Conservation (phyloP, 2,329 filamentous ascomycete species). For the Cyphellophora europaea region DNA sequence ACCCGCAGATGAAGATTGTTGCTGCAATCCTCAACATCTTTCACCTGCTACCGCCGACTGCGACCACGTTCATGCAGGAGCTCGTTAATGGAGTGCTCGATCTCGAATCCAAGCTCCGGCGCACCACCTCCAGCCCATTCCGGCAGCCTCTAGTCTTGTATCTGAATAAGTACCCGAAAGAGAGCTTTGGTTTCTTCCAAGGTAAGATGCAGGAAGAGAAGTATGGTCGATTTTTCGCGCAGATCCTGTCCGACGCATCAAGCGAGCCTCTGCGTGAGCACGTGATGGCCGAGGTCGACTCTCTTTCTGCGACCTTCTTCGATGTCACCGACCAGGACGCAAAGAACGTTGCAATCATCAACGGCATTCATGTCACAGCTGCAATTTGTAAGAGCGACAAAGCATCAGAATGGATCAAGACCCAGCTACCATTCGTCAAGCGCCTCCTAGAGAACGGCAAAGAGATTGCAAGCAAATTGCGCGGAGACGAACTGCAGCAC, state of each 20-base stretch:
- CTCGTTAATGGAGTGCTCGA: conserved; percentile 86
- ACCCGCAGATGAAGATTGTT: conserved; percentile 86
- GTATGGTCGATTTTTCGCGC: conserved; percentile 84
- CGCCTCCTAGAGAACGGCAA: conserved; percentile 58
- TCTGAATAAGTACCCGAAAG: conserved; percentile 82
- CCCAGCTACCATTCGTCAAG: conserved; percentile 47
- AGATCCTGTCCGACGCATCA: conserved; percentile 67
- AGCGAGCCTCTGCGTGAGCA: conserved; percentile 67
- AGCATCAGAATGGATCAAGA: conserved; percentile 57
- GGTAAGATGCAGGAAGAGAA: conserved; percentile 71
- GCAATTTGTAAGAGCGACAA: conserved; percentile 61
- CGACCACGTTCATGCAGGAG: conserved; percentile 81
- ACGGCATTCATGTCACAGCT: conserved; percentile 76
- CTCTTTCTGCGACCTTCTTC: conserved; percentile 55
- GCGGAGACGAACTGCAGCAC: conserved; percentile 58
- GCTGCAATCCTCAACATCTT: conserved; percentile 95
- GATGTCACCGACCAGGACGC: conserved; percentile 57
- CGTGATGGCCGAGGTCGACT: conserved; percentile 63
- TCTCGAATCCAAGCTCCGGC: conserved; percentile 71
- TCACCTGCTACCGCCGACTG: conserved; percentile 83
- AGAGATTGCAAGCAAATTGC: conserved; percentile 67
- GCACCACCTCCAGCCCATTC: conserved; percentile 88
- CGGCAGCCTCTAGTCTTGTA: conserved; percentile 83
- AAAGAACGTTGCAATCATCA: conserved; percentile 70
- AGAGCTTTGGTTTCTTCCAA: conserved; percentile 75